These are phyloP conservation scores for Saturnispora dispora DNA, from an alignment of 805 yeast species.

Conservation along the genomic window DNA sequence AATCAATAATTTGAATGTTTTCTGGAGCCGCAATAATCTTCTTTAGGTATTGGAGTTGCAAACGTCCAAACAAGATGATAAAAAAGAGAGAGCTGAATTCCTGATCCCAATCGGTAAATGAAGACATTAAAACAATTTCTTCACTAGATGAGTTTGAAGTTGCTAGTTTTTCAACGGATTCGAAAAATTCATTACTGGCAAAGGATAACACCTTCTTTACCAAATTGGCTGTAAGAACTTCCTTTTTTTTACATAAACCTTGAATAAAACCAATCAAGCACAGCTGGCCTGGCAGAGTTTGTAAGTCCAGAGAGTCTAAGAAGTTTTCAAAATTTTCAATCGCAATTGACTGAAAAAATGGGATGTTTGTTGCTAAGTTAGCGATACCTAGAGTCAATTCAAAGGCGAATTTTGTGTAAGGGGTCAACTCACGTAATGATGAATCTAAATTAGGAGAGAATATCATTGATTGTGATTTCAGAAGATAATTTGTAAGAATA, in stretches of 20 bases:
- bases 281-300: constrained; percentile 13
- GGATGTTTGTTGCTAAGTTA: constrained; percentile 18
- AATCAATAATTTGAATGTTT: constrained; percentile 11
- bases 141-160: constrained; percentile 9
- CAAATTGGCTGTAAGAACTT: constrained; percentile 15
- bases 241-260: constrained; percentile 21
- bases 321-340: constrained; percentile 6
- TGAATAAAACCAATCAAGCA: constrained; percentile 26
- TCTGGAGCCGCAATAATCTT: constrained; percentile 11
- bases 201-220: constrained; percentile 17
- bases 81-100: constrained; percentile 26
- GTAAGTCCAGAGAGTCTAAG: background rate
- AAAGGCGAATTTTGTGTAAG: constrained; percentile 34
- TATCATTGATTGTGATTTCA: constrained; percentile 35
- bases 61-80: constrained; percentile 19
- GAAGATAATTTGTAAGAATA: constrained; percentile 38
- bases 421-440: constrained; percentile 25
- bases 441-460: constrained; percentile 29
- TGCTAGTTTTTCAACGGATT: constrained; percentile 15
- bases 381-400: constrained; percentile 28
- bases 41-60: constrained; percentile 20
- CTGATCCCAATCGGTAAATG: constrained; percentile 25
- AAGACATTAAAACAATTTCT: constrained; percentile 19
- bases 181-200: constrained; percentile 23
- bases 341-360: constrained; percentile 12